Evolutionary conservation across 768 basidiomycete species (phyloP).

Genomic region (Cystobasidium ongulense): DNA sequence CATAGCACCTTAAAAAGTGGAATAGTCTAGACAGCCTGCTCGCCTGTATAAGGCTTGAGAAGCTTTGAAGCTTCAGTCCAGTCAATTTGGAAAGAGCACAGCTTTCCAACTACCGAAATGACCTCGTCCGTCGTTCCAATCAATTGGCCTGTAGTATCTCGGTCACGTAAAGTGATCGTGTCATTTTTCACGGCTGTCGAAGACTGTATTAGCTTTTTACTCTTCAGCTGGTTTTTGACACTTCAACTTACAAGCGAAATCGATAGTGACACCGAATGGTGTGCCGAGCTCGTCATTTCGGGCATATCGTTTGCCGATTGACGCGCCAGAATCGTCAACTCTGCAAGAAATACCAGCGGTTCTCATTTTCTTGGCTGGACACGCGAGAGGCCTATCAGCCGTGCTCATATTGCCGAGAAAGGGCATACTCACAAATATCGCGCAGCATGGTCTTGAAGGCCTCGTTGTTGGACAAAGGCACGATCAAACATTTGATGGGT

Average conservation of each 20-base stretch:
- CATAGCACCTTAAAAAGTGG: too few relatives aligned
- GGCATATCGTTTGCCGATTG: conserved; percentile 93
- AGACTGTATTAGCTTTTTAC: background rate
- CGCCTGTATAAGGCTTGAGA: conserved; percentile 74
- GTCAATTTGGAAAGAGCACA: conserved; percentile 64
- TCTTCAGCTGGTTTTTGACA: conserved; percentile 39
- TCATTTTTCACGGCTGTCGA: conserved; percentile 73
- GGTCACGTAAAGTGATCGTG: conserved; percentile 90
- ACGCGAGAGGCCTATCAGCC: background rate
- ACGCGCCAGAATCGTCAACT: conserved; percentile 89
- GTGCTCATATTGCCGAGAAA: background rate
- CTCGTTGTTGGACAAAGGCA: conserved; percentile 77
- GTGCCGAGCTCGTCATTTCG: conserved; percentile 98
- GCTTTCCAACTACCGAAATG: conserved; percentile 65
- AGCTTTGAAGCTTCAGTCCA: conserved; percentile 68
- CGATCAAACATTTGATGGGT: conserved; percentile 93
- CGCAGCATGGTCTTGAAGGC: conserved; percentile 74
- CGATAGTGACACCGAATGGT: conserved; percentile 89
- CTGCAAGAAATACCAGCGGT: conserved; percentile 80
- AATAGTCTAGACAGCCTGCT: conserved; percentile 62
- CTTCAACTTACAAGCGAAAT: conserved; percentile 69
- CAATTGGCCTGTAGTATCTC: conserved; percentile 85
- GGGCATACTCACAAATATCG: conserved; percentile 79
- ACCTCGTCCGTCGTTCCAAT: conserved; percentile 88
- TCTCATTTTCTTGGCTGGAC: conserved; percentile 71